phyloP scores from a whole-genome alignment of 495 filamentous ascomycete species.

The Filosporella fistucella region DNA sequence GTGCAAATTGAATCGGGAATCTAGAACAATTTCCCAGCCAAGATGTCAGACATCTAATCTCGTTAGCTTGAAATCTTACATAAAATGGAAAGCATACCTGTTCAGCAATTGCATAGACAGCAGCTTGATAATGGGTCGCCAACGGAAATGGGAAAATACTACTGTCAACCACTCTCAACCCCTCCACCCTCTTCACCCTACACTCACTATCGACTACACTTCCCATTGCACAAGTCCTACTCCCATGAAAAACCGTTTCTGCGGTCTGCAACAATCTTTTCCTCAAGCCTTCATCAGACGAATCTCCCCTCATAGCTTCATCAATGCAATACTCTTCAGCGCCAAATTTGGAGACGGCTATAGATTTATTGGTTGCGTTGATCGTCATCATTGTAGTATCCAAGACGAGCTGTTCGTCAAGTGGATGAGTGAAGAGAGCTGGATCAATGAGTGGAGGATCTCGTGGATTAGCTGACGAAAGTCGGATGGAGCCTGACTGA shows the following conservation, averaged over 20 bases:
- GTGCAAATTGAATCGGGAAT: too few relatives aligned
- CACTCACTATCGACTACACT: conserved; percentile 6
- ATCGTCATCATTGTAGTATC: neutral
- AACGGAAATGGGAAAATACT: conserved; percentile 2
- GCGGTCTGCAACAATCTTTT: neutral
- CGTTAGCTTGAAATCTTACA: too few relatives aligned
- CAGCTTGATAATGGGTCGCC: conserved; percentile 10
- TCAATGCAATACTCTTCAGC: conserved; percentile 1
- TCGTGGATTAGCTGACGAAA: neutral
- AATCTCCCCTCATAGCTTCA: neutral
- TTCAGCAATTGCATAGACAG: conserved; percentile 13
- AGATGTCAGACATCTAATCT: neutral
- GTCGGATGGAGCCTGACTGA: neutral
- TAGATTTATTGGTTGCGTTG: neutral
- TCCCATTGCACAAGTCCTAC: conserved; percentile 10
- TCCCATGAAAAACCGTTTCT: neutral
- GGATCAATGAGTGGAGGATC: neutral
- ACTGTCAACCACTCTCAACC: conserved; percentile 8
- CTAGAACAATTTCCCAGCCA: too few relatives aligned
- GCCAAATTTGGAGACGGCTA: neutral
- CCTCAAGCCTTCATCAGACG: neutral
- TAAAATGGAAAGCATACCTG: neutral
- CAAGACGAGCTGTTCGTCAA: neutral
- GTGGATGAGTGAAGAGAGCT: conserved; percentile 2
- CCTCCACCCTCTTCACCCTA: conserved; percentile 5